Evolutionary conservation across 2,329 filamentous ascomycete species (phyloP), one percentile per base, ranked within the genome.

Genomic region (Diaporthe nobilis): DNA sequence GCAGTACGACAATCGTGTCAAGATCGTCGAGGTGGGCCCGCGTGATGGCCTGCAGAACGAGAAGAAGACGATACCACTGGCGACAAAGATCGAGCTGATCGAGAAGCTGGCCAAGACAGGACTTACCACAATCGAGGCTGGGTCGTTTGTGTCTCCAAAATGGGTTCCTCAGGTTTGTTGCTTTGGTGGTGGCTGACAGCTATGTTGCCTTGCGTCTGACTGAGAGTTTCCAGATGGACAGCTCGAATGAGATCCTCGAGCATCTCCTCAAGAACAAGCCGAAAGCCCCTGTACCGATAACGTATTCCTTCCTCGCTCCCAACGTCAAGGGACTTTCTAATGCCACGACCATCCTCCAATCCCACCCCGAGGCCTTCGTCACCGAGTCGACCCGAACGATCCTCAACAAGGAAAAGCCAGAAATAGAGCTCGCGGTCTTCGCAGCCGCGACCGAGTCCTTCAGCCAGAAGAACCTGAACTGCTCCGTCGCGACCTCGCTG

Each of bases 11-110:
- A 88, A 86, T 80, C 83, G 81, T 76, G 88, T 92, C 77, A 89
- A 87, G 84, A 92, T 97, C 53, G 92, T 97, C 77, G 95, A 97
- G 86, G 95, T 97, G 77, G 94, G 94, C 12, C 94, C 95, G 47
- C 89, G 95, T 78, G 95, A 97, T 86, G 95, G 95, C n/a, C 85
- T 97, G 72, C 95, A 98, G 82, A 97, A 97, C 82, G 94, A 97
- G 86, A 94, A 94, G 85, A 90, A 87, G 78, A 88, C 88, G 39
- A 93, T 97, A 78, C 87, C 94, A 0, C 86, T 94, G 15, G 87
- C 88, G 9, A 95, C 92, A 3, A 97, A 97, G 84, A 90, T 96
- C 73, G 91, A 95, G 79, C 85, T 97, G 72, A 94, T 97, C 53
- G 89, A 92, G 79, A 87, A 90, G 76, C 86, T 97, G 77, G 90